A percentile compares a stretch with the other conserved stretches of the same genome.
phyloP scores from a whole-genome alignment of 306 rosid genomes.

The Purshia tridentata region DNA sequence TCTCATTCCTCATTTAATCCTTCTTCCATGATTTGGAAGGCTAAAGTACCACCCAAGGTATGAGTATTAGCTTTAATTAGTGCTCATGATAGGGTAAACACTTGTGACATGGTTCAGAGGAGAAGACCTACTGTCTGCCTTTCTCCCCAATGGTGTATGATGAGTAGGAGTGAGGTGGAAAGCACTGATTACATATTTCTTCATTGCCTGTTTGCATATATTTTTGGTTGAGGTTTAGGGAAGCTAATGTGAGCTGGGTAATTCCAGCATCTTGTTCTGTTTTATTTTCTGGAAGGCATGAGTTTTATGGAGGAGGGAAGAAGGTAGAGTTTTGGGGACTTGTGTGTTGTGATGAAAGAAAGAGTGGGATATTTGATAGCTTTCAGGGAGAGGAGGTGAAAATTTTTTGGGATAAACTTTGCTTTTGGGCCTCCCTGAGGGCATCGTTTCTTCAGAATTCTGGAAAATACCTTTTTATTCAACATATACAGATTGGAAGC shows the following conservation, averaged over 20 bases:
- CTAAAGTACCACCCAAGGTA: background rate
- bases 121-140: background rate
- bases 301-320: background rate
- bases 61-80: background rate
- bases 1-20: background rate
- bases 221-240: background rate
- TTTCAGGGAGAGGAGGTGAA: background rate
- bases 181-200: background rate
- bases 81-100: background rate
- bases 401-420: background rate
- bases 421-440: background rate
- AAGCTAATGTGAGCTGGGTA: background rate
- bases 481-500: background rate
- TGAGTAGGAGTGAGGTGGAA: background rate
- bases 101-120: background rate
- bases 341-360: background rate
- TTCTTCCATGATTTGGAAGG: background rate
- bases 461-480: background rate
- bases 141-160: background rate
- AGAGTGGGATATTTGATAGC: background rate
- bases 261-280: background rate
- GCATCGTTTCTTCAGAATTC: background rate
- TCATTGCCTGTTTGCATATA: background rate
- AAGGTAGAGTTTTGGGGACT: background rate
- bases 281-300: background rate